Percentiles rank a stretch among this genome's conserved stretches.
Conservation (phyloP, 441 rosid genomes). For the Populus hybrid region DNA sequence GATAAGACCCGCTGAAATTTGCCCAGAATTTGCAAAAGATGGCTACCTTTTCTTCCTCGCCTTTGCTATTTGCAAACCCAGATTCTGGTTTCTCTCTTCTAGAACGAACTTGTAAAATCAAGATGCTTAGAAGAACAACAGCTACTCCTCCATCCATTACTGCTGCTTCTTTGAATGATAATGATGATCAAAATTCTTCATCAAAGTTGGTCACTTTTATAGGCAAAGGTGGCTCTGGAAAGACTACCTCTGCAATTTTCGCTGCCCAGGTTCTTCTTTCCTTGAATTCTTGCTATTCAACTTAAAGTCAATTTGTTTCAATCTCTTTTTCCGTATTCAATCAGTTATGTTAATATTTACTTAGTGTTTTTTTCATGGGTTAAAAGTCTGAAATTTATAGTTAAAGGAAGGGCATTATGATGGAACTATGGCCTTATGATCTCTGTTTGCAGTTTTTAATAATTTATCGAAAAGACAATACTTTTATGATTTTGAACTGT, state of each 20-base stretch:
- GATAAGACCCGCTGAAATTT: background rate
- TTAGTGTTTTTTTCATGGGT: background rate
- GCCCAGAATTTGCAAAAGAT: conserved; percentile 1
- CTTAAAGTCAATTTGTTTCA: background rate
- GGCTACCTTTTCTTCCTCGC: conserved; percentile 10
- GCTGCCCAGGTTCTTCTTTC: conserved; percentile 69
- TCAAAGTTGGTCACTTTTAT: conserved; percentile 66
- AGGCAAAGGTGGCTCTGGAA: conserved; percentile 95
- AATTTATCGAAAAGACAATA: background rate
- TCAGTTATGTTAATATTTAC: background rate
- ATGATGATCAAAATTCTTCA: conserved; percentile 15
- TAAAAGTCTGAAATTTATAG: background rate
- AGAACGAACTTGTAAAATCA: conserved; percentile 1
- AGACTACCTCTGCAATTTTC: conserved; percentile 77
- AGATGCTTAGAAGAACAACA: background rate
- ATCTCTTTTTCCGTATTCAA: background rate
- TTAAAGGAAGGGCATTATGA: background rate
- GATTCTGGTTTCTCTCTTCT: conserved; percentile 12
- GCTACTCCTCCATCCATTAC: conserved; percentile 19
- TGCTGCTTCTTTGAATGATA: conserved; percentile 23
- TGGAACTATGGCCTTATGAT: background rate
- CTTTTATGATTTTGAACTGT: background rate
- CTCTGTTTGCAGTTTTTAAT: background rate
- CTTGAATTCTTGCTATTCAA: background rate
- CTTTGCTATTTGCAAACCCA: conserved; percentile 15